Percentiles rank a stretch among this genome's conserved stretches.
Conservation (phyloP, 352 stramenopile genomes). For the Blastocystis sp. region DNA sequence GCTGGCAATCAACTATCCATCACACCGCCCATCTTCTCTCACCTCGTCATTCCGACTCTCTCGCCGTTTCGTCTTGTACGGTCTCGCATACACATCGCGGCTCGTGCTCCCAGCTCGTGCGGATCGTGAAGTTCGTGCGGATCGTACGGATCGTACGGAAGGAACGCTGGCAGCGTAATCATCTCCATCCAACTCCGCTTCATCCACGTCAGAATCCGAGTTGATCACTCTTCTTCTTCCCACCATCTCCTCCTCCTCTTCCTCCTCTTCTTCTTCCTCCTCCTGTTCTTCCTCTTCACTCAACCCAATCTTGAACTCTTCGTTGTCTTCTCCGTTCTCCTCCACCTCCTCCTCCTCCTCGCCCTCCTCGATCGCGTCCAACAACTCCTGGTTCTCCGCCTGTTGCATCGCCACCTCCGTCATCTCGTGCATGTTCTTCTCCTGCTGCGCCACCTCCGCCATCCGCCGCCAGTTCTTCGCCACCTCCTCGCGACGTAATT, state of each 20-base stretch:
- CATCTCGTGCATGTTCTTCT: conserved; percentile 53
- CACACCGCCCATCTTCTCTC: background rate
- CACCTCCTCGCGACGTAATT: conserved; percentile 16
- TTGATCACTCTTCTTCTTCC: background rate
- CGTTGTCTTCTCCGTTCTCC: conserved; percentile 26
- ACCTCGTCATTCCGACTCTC: background rate
- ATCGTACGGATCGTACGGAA: background rate
- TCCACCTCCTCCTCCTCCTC: background rate
- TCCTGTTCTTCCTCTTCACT: conserved; percentile 25
- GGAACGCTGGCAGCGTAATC: background rate
- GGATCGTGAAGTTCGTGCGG: too few species aligned
- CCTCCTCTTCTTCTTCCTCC: background rate
- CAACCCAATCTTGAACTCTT: background rate
- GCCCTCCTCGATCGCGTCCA: conserved; percentile 24
- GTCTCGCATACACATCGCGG: background rate
- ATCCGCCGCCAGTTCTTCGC: background rate
- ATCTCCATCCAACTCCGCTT: background rate
- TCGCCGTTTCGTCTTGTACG: background rate
- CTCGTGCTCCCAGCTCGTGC: background rate
- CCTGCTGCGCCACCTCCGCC: conserved; percentile 30
- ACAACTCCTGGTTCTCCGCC: conserved; percentile 19
- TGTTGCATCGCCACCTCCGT: conserved; percentile 36
- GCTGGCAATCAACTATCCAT: conserved; percentile 22
- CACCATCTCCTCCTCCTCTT: background rate
- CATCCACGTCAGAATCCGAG: conserved; percentile 2